Conservation (phyloP, 176 grass and related monocot genomes). For the Echinochloa phyllopogon region DNA sequence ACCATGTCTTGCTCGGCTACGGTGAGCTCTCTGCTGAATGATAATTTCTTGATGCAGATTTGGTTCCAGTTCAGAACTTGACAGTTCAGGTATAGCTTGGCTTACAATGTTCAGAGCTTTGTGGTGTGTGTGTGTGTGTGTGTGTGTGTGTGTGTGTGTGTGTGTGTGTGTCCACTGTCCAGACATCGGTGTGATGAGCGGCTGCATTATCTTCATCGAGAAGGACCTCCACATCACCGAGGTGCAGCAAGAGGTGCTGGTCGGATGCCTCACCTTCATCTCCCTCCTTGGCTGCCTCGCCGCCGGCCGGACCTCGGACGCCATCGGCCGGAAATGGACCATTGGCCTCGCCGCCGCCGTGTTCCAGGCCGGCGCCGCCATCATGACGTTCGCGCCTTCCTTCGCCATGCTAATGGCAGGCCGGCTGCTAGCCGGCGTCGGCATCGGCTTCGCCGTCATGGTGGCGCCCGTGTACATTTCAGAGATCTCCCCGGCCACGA, state of each 20-base stretch:
- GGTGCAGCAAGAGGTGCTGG: slow-evolving; percentile 66
- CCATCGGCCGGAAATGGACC: slow-evolving; percentile 72
- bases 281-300: slow-evolving; percentile 68
- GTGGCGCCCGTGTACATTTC: slow-evolving; percentile 78
- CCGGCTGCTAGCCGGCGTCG: slow-evolving; percentile 64
- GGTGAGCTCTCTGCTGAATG: slow-evolving; percentile 47
- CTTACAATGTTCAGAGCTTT: not conserved
- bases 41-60: slow-evolving; percentile 19
- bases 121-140: too few species aligned
- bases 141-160: too few species aligned
- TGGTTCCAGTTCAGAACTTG: not conserved
- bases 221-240: slow-evolving; percentile 69
- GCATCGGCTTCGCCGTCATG: slow-evolving; percentile 70
- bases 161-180: too few species aligned
- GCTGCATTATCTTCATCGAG: slow-evolving; percentile 79
- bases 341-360: slow-evolving; percentile 67
- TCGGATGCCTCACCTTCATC: slow-evolving; percentile 73
- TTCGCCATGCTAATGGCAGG: slow-evolving; percentile 67
- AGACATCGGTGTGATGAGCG: slow-evolving; percentile 87
- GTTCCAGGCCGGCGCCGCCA: slow-evolving; percentile 59
- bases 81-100: not conserved
- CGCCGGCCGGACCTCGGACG: slow-evolving; percentile 59
- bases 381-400: slow-evolving; percentile 72
- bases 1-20: slow-evolving; percentile 82
- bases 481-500: slow-evolving; percentile 62